phyloP scores from a whole-genome alignment of 1,284 basidiomycete genomes.

The Sanguinoderma infundibulare region DNA sequence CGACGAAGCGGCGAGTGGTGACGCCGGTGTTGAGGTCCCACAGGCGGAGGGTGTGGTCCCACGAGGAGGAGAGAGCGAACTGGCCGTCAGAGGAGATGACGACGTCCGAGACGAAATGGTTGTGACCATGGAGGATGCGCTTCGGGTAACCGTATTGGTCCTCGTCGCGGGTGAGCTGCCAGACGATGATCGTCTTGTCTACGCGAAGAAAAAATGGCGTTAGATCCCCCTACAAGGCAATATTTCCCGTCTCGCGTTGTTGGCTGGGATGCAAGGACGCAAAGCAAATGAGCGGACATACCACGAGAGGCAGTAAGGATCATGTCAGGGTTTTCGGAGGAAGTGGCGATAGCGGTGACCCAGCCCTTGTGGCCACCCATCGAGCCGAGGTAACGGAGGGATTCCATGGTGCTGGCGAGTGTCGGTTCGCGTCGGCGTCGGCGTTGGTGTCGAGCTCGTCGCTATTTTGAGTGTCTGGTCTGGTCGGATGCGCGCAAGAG shows the following conservation, averaged over 20 bases:
- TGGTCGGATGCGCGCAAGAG: constrained; percentile 19
- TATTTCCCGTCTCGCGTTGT: background rate
- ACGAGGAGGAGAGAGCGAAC: constrained; percentile 98
- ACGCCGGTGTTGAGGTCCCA: constrained; percentile 98
- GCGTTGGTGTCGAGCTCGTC: constrained; percentile 37
- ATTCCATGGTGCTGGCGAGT: constrained; percentile 70
- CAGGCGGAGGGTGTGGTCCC: constrained; percentile 99
- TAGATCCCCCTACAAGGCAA: background rate
- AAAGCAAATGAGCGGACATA: constrained; percentile 46
- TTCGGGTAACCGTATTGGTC: constrained; percentile 94
- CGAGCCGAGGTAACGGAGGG: constrained; percentile 90
- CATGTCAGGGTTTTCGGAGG: constrained; percentile 96
- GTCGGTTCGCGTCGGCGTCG: constrained; percentile 45
- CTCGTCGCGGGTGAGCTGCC: constrained; percentile 98
- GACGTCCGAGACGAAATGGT: constrained; percentile 99
- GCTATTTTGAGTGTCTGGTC: constrained; percentile 29
- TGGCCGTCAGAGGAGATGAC: constrained; percentile 99
- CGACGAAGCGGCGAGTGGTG: constrained; percentile 96
- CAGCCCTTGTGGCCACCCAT: constrained; percentile 96
- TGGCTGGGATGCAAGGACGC: constrained; percentile 4
- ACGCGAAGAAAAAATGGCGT: constrained; percentile 4
- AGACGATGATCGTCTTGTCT: constrained; percentile 99
- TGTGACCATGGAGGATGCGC: constrained; percentile 97
- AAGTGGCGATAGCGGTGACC: constrained; percentile 96
- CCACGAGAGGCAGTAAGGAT: constrained; percentile 97